Evolutionary conservation across 345 rosid genomes (phyloP).

Genomic region (Populus tremula): DNA sequence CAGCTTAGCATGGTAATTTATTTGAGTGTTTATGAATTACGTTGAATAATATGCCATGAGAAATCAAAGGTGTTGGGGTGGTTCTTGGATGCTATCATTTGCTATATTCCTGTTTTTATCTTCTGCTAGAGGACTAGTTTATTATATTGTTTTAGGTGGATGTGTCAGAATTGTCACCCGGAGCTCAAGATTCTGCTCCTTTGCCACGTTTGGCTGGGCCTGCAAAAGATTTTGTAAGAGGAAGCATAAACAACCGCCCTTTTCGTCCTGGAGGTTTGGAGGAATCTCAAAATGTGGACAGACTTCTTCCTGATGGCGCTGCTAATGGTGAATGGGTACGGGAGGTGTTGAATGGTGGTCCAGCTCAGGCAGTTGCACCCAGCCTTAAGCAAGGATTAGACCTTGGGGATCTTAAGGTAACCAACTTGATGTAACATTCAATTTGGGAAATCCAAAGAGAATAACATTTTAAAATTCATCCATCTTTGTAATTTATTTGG

Average conservation of each 20-base stretch:
- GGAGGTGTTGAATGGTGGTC: slow-evolving; percentile 70
- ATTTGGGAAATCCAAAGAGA: neutral
- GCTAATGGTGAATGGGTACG: slow-evolving; percentile 75
- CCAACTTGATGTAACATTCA: slow-evolving; percentile 13
- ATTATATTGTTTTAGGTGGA: slow-evolving; percentile 68
- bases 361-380: slow-evolving; percentile 69
- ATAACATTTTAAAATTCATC: neutral
- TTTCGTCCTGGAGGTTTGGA: slow-evolving; percentile 95
- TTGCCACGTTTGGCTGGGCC: slow-evolving; percentile 60
- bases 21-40: neutral
- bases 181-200: slow-evolving; percentile 62
- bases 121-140: slow-evolving; percentile 29
- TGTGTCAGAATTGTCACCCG: slow-evolving; percentile 63
- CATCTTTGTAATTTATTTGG: slow-evolving; percentile 2
- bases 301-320: slow-evolving; percentile 70
- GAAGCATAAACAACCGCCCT: slow-evolving; percentile 89
- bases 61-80: neutral
- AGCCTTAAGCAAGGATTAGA: slow-evolving; percentile 75
- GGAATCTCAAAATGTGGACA: slow-evolving; percentile 55
- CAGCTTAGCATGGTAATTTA: neutral
- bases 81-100: neutral
- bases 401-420: slow-evolving; percentile 81
- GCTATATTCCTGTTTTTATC: slow-evolving; percentile 25
- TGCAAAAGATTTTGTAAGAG: slow-evolving; percentile 75
- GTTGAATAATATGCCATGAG: neutral